These are phyloP conservation scores for Bimuria novae-zelandiae DNA, from an alignment of 2,329 filamentous ascomycete species.

Conservation along the genomic window DNA sequence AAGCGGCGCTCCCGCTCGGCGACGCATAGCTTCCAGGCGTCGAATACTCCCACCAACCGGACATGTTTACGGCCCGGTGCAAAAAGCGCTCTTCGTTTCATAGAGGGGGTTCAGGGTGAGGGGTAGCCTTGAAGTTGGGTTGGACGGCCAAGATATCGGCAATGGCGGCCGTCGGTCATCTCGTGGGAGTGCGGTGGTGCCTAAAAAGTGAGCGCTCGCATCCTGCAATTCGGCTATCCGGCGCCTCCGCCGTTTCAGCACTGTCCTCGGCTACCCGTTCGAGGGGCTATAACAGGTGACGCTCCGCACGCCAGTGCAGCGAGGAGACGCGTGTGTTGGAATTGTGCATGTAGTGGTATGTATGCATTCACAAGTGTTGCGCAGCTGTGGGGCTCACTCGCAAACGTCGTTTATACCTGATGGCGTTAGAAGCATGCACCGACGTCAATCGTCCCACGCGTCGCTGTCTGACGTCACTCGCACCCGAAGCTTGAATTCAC, in stretches of 20 bases:
- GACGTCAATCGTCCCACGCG: neutral
- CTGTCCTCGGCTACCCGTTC: constrained; percentile 1
- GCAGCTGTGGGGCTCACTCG: too few species aligned
- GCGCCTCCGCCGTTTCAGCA: neutral
- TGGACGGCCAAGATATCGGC: too few species aligned
- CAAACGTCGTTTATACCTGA: neutral
- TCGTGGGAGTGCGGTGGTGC: too few species aligned
- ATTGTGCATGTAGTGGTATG: neutral
- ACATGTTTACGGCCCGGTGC: neutral
- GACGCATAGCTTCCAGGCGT: constrained; percentile 3
- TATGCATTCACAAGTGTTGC: neutral
- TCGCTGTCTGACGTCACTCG: constrained; percentile 6
- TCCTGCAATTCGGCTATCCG: too few species aligned
- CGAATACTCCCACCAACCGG: neutral
- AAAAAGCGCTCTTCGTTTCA: neutral
- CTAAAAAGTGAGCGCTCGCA: neutral
- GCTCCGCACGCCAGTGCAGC: too few species aligned
- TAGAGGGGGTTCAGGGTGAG: neutral
- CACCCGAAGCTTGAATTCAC: neutral
- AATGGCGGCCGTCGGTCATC: too few species aligned
- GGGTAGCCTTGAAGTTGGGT: too few species aligned
- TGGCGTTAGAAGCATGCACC: neutral
- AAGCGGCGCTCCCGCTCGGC: neutral
- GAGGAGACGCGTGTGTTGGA: neutral
- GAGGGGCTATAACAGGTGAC: too few species aligned